A percentile compares a stretch with the other conserved stretches of the same genome.
Conservation (phyloP, 768 basidiomycete genomes). For the Kwoniella newhampshirensis region DNA sequence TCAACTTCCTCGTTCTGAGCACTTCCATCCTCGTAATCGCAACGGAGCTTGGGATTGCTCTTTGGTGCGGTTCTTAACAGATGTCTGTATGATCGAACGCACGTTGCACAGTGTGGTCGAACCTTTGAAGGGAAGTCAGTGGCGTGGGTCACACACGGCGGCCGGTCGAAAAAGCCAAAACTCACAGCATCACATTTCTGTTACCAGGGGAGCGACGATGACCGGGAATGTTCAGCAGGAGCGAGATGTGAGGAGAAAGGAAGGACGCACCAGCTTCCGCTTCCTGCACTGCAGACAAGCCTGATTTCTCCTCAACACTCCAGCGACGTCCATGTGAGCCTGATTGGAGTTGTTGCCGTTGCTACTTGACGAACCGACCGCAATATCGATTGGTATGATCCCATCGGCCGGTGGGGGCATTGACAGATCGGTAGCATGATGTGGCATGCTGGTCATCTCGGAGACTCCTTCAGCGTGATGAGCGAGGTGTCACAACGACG, state of each 20-base stretch:
- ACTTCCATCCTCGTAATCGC: conserved; percentile 45
- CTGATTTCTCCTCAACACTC: conserved; percentile 44
- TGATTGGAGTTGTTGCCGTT: neutral
- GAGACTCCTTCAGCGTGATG: too few species aligned
- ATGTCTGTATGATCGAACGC: conserved; percentile 44
- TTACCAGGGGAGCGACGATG: neutral
- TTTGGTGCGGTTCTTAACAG: conserved; percentile 34
- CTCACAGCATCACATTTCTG: conserved; percentile 50
- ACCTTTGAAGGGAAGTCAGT: conserved; percentile 4
- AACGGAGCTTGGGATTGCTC: conserved; percentile 34
- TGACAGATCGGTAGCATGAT: conserved; percentile 2
- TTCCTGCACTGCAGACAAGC: conserved; percentile 45
- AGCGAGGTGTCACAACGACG: too few species aligned
- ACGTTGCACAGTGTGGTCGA: conserved; percentile 46
- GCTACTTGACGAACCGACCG: neutral
- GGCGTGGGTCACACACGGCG: too few species aligned
- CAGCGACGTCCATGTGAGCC: conserved; percentile 29
- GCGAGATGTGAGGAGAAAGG: neutral
- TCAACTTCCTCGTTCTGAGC: conserved; percentile 4
- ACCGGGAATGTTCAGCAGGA: conserved; percentile 3
- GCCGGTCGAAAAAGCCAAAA: too few species aligned
- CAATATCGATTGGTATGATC: conserved; percentile 19
- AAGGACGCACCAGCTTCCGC: conserved; percentile 38
- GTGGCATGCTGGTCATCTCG: conserved; percentile 1
- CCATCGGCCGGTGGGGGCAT: conserved; percentile 9